A percentile compares a stretch with the other conserved stretches of the same genome.
Evolutionary conservation across 352 stramenopile species (phyloP).

Genomic region (Pythium aphanidermatum): DNA sequence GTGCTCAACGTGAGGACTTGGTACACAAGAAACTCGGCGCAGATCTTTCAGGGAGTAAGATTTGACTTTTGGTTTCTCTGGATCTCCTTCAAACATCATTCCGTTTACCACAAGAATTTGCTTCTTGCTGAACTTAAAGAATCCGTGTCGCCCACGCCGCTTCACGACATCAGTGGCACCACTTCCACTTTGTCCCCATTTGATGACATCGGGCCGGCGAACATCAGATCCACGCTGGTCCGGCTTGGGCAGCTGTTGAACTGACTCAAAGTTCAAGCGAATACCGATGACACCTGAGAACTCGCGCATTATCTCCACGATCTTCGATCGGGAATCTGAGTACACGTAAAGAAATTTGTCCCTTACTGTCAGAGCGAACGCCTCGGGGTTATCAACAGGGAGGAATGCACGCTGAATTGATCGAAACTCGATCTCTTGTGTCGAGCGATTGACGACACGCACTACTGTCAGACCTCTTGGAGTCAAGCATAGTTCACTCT

Average conservation of each 20-base stretch:
- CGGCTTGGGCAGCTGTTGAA: conserved; percentile 55
- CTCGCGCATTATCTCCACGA: conserved; percentile 56
- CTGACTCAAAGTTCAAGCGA: conserved; percentile 25
- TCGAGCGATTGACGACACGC: conserved; percentile 56
- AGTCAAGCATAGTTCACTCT: conserved; percentile 65
- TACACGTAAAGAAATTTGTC: conserved; percentile 73
- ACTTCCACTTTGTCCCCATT: background rate
- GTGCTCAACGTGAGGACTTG: conserved; percentile 4
- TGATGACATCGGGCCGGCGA: background rate
- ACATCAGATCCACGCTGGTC: background rate
- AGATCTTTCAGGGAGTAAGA: conserved; percentile 51
- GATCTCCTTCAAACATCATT: conserved; percentile 12
- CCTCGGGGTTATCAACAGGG: conserved; percentile 39
- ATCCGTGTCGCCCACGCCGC: conserved; percentile 49
- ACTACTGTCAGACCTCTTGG: conserved; percentile 60
- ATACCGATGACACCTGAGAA: conserved; percentile 67
- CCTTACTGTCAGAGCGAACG: conserved; percentile 51
- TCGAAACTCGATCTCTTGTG: conserved; percentile 71
- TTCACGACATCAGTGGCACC: conserved; percentile 51
- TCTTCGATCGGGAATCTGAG: conserved; percentile 47
- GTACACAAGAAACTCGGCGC: conserved; percentile 39
- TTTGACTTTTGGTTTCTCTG: conserved; percentile 27
- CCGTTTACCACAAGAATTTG: conserved; percentile 31
- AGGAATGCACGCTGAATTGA: conserved; percentile 46
- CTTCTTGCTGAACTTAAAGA: conserved; percentile 50